Conservation (phyloP, 2,329 filamentous ascomycete species). For the Diplodia intermedia region DNA sequence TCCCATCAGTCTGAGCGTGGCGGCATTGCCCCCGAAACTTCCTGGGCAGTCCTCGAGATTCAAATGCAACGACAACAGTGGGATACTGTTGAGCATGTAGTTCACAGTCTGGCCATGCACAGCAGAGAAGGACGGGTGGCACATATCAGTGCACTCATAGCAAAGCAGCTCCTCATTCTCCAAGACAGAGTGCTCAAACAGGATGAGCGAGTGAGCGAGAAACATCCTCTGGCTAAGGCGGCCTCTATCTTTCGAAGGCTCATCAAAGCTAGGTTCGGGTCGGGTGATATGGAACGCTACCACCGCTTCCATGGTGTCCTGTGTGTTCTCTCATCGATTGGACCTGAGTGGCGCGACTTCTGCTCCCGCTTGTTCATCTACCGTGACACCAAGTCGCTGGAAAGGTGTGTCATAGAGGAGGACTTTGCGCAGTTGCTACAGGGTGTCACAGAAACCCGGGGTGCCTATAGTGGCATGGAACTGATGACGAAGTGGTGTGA, state of each 20-base stretch:
- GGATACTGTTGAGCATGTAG: constrained; percentile 49
- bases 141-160: constrained; percentile 8
- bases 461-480: constrained; percentile 55
- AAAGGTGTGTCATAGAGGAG: constrained; percentile 46
- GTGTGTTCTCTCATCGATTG: constrained; percentile 41
- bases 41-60: constrained; percentile 52
- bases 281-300: neutral
- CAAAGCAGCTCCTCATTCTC: constrained; percentile 28
- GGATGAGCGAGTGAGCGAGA: neutral
- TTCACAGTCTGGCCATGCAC: constrained; percentile 35
- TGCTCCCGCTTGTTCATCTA: constrained; percentile 19
- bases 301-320: constrained; percentile 24
- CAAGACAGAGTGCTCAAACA: neutral
- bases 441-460: constrained; percentile 60
- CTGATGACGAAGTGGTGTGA: constrained; percentile 59
- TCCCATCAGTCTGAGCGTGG: constrained; percentile 7
- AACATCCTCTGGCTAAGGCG: constrained; percentile 6
- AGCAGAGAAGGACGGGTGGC: neutral
- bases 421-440: constrained; percentile 56
- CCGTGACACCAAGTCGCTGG: constrained; percentile 32
- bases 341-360: constrained; percentile 34
- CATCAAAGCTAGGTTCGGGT: constrained; percentile 5
- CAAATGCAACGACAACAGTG: constrained; percentile 52
- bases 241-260: constrained; percentile 16
- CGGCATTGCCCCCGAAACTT: constrained; percentile 37